Percentiles rank a stretch among this genome's conserved stretches.
Evolutionary conservation across 208 protist genomes (phyloP).

Genomic region (Endotrypanum monterogeii): DNA sequence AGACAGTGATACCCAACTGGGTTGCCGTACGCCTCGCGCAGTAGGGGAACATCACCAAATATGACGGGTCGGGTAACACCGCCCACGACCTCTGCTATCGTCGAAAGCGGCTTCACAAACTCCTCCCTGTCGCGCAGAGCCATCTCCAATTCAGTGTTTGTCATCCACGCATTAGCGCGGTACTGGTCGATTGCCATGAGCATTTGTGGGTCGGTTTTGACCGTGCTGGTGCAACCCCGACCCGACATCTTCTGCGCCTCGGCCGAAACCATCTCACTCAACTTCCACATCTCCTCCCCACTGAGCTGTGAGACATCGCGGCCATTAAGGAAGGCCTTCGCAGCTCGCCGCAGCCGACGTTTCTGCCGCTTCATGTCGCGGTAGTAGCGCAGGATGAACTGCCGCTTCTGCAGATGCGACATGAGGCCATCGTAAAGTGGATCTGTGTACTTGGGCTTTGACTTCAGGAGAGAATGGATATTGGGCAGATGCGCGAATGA

Average conservation of each 20-base stretch:
- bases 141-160: constrained; percentile 43
- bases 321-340: constrained; percentile 47
- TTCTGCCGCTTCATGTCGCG: constrained; percentile 35
- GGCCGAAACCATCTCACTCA: constrained; percentile 59
- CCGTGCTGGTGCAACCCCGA: constrained; percentile 64
- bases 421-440: constrained; percentile 53
- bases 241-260: constrained; percentile 45
- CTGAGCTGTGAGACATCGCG: constrained; percentile 55
- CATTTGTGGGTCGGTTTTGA: constrained; percentile 78
- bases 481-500: constrained; percentile 70
- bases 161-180: constrained; percentile 90
- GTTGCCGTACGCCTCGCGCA: constrained; percentile 77
- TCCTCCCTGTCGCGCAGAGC: constrained; percentile 36
- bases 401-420: constrained; percentile 60
- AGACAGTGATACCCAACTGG: constrained; percentile 83
- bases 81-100: constrained; percentile 59
- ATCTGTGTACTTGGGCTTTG: constrained; percentile 43
- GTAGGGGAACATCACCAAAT: constrained; percentile 75
- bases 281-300: constrained; percentile 71
- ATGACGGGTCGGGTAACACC: constrained; percentile 72
- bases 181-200: constrained; percentile 81
- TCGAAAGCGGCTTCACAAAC: constrained; percentile 38
- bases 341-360: constrained; percentile 35
- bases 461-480: constrained; percentile 66
- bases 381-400: constrained; percentile 59